Conservation (phyloP, 495 filamentous ascomycete genomes). For the Tuber aestivum region DNA sequence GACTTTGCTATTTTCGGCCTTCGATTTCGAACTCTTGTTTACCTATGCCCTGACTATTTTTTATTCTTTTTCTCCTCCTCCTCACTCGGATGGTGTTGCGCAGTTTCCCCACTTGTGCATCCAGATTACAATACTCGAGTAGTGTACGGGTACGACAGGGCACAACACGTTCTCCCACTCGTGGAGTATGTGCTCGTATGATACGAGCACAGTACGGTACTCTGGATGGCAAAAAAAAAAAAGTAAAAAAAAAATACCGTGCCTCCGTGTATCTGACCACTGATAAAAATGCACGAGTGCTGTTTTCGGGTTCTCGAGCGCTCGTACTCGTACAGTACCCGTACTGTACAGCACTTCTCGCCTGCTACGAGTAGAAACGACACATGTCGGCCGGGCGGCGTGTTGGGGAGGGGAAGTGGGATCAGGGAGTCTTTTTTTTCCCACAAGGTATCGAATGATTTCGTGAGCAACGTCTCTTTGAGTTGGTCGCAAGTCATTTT, state of each 20-base stretch:
- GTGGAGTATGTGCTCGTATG: neutral
- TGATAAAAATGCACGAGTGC: neutral
- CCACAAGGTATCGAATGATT: neutral
- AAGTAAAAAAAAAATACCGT: too few relatives aligned
- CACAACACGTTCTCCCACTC: neutral
- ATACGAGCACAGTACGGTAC: too few relatives aligned
- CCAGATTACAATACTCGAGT: neutral
- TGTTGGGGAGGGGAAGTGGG: neutral
- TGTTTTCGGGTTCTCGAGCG: neutral
- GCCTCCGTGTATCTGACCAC: neutral
- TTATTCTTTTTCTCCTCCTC: neutral
- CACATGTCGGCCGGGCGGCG: neutral
- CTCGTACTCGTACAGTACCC: too few relatives aligned
- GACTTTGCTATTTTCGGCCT: neutral
- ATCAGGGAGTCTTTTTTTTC: neutral
- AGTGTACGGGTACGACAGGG: too few relatives aligned
- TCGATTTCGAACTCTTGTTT: neutral
- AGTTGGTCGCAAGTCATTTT: constrained; percentile 1
- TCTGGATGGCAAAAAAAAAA: too few relatives aligned
- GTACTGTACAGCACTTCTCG: too few relatives aligned
- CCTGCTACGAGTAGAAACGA: neutral
- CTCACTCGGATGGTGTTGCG: neutral
- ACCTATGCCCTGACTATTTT: neutral
- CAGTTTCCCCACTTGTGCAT: neutral
- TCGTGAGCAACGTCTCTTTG: neutral